phyloP scores from a whole-genome alignment of 176 grass and related monocot species.

The Musa troglodytarum region DNA sequence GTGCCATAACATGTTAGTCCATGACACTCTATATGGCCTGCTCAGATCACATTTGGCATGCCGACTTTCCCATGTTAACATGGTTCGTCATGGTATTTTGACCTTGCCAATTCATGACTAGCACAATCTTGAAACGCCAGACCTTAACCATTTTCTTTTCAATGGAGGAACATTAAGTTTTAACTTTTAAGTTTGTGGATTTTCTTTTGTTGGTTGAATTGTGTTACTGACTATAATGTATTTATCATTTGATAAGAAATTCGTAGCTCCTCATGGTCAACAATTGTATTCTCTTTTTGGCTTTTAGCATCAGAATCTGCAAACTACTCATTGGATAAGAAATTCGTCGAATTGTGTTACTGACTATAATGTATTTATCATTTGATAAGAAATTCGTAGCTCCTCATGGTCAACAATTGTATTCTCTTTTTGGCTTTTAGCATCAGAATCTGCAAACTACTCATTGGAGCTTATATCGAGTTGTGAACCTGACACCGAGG shows the following conservation, averaged over 20 bases:
- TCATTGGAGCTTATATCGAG: background rate
- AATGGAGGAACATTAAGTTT: too few relatives aligned
- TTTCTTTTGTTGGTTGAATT: too few relatives aligned
- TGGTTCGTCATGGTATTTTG: too few relatives aligned
- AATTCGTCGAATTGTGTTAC: too few relatives aligned
- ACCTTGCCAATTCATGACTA: too few relatives aligned
- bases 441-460: background rate
- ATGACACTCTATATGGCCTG: too few relatives aligned
- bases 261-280: background rate
- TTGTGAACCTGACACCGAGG: slow-evolving; percentile 2
- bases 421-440: background rate
- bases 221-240: background rate
- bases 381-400: background rate
- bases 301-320: background rate
- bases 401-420: background rate
- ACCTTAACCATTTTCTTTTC: too few relatives aligned
- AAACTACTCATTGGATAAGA: background rate
- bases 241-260: background rate
- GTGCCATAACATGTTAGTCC: too few relatives aligned
- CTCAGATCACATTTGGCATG: too few relatives aligned
- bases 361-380: background rate
- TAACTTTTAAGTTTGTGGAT: too few relatives aligned
- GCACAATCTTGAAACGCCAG: too few relatives aligned
- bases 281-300: background rate
- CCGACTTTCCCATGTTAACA: too few relatives aligned